These are phyloP conservation scores for Taiozyma sp. DNA, from an alignment of 1,139 yeast genomes.

Conservation along the genomic window DNA sequence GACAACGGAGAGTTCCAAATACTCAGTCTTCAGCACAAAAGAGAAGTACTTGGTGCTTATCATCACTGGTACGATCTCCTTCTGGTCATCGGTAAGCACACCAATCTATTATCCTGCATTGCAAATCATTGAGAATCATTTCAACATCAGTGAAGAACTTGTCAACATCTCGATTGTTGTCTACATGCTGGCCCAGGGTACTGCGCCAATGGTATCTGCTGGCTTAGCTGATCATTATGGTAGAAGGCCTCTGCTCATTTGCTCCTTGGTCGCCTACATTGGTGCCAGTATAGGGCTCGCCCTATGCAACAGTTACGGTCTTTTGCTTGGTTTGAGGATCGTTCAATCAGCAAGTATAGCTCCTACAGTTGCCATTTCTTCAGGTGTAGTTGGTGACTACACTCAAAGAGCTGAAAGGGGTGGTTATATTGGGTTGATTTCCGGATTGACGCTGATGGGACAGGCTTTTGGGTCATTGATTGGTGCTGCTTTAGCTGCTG, in stretches of 20 bases:
- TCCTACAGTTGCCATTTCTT: slow-evolving; percentile 57
- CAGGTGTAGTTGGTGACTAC: slow-evolving; percentile 65
- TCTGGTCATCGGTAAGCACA: slow-evolving; percentile 56
- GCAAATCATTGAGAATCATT: slow-evolving; percentile 43
- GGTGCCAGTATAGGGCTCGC: slow-evolving; percentile 60
- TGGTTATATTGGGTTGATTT: slow-evolving; percentile 48
- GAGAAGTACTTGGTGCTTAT: slow-evolving; percentile 33
- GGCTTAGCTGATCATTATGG: slow-evolving; percentile 62
- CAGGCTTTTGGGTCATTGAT: slow-evolving; percentile 70
- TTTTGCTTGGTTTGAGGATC: slow-evolving; percentile 53
- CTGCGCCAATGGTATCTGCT: slow-evolving; percentile 58
- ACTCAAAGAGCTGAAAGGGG: slow-evolving; percentile 62
- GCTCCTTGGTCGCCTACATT: slow-evolving; percentile 46
- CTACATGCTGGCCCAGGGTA: slow-evolving; percentile 63
- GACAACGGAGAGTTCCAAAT: not conserved
- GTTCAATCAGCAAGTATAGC: slow-evolving; percentile 66
- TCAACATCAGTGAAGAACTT: slow-evolving; percentile 45
- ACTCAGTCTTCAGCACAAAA: slow-evolving; percentile 28
- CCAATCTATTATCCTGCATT: slow-evolving; percentile 73
- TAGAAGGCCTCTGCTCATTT: slow-evolving; percentile 56
- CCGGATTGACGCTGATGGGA: slow-evolving; percentile 60
- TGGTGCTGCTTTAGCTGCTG: slow-evolving; percentile 56
- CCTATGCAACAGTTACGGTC: slow-evolving; percentile 41
- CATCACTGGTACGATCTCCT: slow-evolving; percentile 39
- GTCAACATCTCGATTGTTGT: slow-evolving; percentile 65